Conservation (phyloP, 139 green algal species). For the Tetraselmis chui region DNA sequence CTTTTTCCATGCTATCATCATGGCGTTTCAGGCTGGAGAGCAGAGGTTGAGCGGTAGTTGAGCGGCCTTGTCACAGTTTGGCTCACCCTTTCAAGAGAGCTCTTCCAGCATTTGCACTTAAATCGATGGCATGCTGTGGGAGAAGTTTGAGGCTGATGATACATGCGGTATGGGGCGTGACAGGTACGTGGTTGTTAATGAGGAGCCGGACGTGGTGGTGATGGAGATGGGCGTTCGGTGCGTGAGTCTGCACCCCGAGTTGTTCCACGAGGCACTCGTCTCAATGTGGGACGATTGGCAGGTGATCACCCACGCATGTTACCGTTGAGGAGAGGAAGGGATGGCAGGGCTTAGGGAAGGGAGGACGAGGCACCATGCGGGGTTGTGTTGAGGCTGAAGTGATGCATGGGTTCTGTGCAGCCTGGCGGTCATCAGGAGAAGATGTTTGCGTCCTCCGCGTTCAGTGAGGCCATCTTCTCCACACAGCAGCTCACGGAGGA, state of each 20-base stretch:
- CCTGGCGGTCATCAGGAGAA: background rate
- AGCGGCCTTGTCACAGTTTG: too few relatives aligned
- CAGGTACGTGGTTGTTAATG: background rate
- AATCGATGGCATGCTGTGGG: too few relatives aligned
- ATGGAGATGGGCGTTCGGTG: background rate
- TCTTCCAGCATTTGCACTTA: too few relatives aligned
- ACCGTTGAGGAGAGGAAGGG: too few relatives aligned
- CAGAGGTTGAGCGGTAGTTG: too few relatives aligned
- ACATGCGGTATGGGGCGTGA: too few relatives aligned
- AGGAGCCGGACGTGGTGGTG: background rate
- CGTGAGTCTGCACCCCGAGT: background rate
- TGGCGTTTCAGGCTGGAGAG: too few relatives aligned
- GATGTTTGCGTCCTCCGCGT: background rate
- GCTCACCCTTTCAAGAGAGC: too few relatives aligned
- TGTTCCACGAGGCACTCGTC: background rate
- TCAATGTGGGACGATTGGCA: background rate
- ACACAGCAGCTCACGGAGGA: background rate
- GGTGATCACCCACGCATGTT: background rate
- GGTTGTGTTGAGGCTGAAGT: background rate
- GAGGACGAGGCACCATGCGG: background rate
- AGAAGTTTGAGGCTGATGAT: too few relatives aligned
- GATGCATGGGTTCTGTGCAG: background rate
- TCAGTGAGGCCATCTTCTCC: background rate
- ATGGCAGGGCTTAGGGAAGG: too few relatives aligned
- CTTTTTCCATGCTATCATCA: too few relatives aligned